Evolutionary conservation across 805 yeast species (phyloP), one percentile per base, ranked within the genome.

Genomic region (Kuraishia cidri): DNA sequence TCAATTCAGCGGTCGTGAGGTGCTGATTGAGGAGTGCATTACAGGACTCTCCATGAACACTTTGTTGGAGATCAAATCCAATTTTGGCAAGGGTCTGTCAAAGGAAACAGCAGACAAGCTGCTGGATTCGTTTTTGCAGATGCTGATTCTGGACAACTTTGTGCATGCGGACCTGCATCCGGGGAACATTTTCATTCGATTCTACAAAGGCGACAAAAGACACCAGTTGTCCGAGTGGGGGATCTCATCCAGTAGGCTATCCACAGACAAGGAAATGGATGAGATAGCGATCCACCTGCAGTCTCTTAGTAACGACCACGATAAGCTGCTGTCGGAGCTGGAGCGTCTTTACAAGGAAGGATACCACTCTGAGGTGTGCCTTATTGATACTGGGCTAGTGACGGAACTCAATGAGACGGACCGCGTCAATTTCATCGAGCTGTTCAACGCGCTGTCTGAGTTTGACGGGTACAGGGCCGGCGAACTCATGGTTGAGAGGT

Each of bases 161-260:
- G 85, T 88, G 28, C 99, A 92, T 54, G 90, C 97, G 0, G 99
- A 92, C 58, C 64, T 92, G 37, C 99, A 92, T 45, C 97, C 98
- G 0, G 99, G 99, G 3, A 92, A 92, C 53, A 84, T 92, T 48
- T 73, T 87, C 64, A 72, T 85, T 6, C 60, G 85, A 30, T 77
- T 83, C 45, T 66, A 78, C 43, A 75, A 74, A 43, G 67, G 62
- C 35, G 68, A 26, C 16, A 11, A 11, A 8, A 15, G 28, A 13
- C n/a, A 22, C 52, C 9, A 37, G 53, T 27, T 72, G 68, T 37
- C 62, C 52, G 34, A 60, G 54, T 37, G 68, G 62, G 14, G 21
- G 6, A 25, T 16, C 4, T 19, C 22, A 37, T 60, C 62, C 45
- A 56, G 57, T 40, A 55, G 62, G 13, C 60, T 62, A 10, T 60